Evolutionary conservation across 495 filamentous ascomycete genomes (phyloP), one percentile per base, ranked within the genome.

Genomic region (Penicillium dipodomyicola): DNA sequence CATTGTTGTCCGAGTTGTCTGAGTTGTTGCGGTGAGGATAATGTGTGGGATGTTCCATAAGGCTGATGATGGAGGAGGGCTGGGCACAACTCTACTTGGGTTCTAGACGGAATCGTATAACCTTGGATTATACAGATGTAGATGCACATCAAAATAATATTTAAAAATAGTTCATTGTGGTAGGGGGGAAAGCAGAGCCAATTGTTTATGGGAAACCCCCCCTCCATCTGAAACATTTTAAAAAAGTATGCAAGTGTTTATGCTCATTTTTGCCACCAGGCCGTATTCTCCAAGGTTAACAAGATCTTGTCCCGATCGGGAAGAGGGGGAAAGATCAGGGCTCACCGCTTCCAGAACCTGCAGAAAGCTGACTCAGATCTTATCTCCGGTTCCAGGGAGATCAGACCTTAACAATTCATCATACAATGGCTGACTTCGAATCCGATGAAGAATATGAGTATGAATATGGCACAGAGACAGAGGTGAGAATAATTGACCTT

Each of bases 381-480:
- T 57, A 59, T 59, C 53, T 39, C 40, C 25, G 4, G 4, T 25
- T 25, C 23, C 5, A 25, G 4, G 23, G 23, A 25, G 23, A 25
- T 25, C 23, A 25, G 23, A 25, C 23, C 23, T 25, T 25, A 5
- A 25, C 23, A 25, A 25, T 25, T 25, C 23, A 25, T 25, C 23
- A 25, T 61, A 67, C 62, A 40, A 60, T 69, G 39, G 15, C 53
- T 1, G 64, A 65, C 17, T 56, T 35, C 10, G 62, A 60, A 25
- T 32, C 48, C 1, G 76, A 81, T 17, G 30, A 20, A 19, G 84
- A 84, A 22, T 86, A 78, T 72, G 84, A 87, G 62, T 87, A 86
- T 52, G 84, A 86, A 58, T 86, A 86, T 62, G 72, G 77, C 5
- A 67, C 68, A 1, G 83, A 84, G 50, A 85, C 80, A 3, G 84